Percentiles rank a stretch among this genome's conserved stretches.
Conservation (phyloP, 1,284 basidiomycete species). For the Trichosporon faecale region DNA sequence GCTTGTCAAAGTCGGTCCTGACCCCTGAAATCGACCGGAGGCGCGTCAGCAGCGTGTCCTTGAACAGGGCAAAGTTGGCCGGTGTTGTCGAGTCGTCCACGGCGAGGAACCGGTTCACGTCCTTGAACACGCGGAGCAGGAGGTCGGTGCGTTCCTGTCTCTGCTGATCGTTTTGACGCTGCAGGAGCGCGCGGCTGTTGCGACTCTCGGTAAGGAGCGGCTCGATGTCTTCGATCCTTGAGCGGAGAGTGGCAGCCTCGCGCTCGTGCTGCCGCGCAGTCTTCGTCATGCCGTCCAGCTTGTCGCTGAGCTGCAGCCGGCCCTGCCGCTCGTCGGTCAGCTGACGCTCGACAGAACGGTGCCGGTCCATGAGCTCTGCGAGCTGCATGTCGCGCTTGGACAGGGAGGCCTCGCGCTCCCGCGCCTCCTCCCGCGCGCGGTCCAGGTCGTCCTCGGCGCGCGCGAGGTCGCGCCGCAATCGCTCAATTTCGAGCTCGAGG, state of each 20-base stretch:
- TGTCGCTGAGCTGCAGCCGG: conserved; percentile 75
- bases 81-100: conserved; percentile 57
- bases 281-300: conserved; percentile 68
- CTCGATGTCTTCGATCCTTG: conserved; percentile 71
- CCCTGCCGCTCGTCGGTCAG: conserved; percentile 80
- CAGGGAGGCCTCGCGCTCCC: conserved; percentile 62
- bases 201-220: conserved; percentile 79
- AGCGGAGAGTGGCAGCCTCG: conserved; percentile 61
- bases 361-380: conserved; percentile 72
- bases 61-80: conserved; percentile 84
- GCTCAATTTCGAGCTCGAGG: conserved; percentile 84
- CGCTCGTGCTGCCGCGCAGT: conserved; percentile 63
- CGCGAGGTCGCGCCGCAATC: conserved; percentile 78
- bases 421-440: conserved; percentile 68
- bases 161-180: conserved; percentile 81
- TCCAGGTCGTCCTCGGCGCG: conserved; percentile 75
- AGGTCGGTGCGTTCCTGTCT: conserved; percentile 88
- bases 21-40: conserved; percentile 79
- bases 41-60: conserved; percentile 81
- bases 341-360: conserved; percentile 70
- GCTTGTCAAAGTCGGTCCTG: conserved; percentile 79
- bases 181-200: conserved; percentile 64
- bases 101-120: conserved; percentile 89
- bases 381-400: conserved; percentile 67
- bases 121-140: conserved; percentile 86